phyloP scores from a whole-genome alignment of 2,329 filamentous ascomycete species.

The Neocucurbitaria cava region DNA sequence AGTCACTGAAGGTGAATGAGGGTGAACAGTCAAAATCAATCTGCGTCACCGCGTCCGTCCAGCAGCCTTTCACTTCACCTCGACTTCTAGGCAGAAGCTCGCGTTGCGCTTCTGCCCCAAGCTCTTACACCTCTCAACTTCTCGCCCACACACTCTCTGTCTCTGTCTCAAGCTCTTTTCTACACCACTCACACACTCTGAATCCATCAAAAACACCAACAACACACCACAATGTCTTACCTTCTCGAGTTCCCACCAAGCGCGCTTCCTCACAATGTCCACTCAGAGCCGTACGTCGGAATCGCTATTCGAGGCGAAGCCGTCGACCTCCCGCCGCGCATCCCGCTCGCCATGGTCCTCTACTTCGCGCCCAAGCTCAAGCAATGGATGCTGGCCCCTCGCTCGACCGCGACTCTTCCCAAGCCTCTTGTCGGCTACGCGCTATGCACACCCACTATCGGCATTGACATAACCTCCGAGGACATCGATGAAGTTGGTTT shows the following conservation, averaged over 20 bases:
- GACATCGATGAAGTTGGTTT: slow-evolving; percentile 17
- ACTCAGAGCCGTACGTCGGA: slow-evolving; percentile 27
- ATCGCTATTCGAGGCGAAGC: slow-evolving; percentile 26
- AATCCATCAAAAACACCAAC: neutral
- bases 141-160: too few relatives aligned
- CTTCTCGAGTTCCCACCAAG: slow-evolving; percentile 27
- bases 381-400: slow-evolving; percentile 24
- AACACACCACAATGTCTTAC: slow-evolving; percentile 25
- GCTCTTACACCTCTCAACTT: too few relatives aligned
- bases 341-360: slow-evolving; percentile 26
- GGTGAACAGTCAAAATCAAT: too few relatives aligned
- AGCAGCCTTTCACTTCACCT: too few relatives aligned
- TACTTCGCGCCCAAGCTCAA: slow-evolving; percentile 29
- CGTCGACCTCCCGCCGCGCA: slow-evolving; percentile 21
- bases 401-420: slow-evolving; percentile 3
- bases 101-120: too few relatives aligned
- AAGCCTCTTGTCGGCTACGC: neutral
- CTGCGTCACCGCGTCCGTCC: too few relatives aligned
- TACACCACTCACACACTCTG: neutral
- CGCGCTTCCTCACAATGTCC: slow-evolving; percentile 14
- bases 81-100: too few relatives aligned
- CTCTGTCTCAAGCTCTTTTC: neutral
- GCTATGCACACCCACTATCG: slow-evolving; percentile 16
- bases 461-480: slow-evolving; percentile 29
- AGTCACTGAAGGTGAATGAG: too few relatives aligned